A percentile compares a stretch with the other conserved stretches of the same genome.
These are phyloP conservation scores for Penstemon davidsonii DNA, from an alignment of 257 asterid genomes.

Conservation along the genomic window DNA sequence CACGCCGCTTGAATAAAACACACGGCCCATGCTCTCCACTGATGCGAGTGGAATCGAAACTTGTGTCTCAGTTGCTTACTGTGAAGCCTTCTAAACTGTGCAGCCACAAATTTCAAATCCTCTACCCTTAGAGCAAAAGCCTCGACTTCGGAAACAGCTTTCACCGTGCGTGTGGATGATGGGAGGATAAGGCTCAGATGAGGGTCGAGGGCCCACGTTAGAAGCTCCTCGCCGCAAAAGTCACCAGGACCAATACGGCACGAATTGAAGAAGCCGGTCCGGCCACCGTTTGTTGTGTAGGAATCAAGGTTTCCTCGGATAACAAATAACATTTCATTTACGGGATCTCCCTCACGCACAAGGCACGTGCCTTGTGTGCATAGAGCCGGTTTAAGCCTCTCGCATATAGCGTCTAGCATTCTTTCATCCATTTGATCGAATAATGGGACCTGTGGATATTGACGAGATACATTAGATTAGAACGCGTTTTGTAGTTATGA, in stretches of 20 bases:
- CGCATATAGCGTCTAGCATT: constrained; percentile 93
- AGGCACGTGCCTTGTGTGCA: constrained; percentile 79
- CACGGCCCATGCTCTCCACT: constrained; percentile 94
- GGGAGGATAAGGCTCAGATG: constrained; percentile 84
- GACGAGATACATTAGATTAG: background rate
- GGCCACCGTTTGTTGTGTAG: constrained; percentile 89
- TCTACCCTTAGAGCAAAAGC: constrained; percentile 83
- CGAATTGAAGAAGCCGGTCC: constrained; percentile 93
- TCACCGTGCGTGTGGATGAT: constrained; percentile 86
- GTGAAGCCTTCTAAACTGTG: constrained; percentile 78
- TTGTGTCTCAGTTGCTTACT: constrained; percentile 89
- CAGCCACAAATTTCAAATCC: constrained; percentile 83
- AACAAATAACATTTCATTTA: constrained; percentile 85
- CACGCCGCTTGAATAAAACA: constrained; percentile 90
- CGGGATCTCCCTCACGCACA: constrained; percentile 92
- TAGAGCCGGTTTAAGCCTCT: constrained; percentile 85
- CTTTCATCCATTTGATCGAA: constrained; percentile 93
- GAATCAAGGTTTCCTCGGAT: constrained; percentile 94
- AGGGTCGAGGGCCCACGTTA: constrained; percentile 97
- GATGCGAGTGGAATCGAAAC: constrained; percentile 92
- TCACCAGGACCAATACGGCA: constrained; percentile 83
- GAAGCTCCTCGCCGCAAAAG: constrained; percentile 94
- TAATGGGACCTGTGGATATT: constrained; percentile 66
- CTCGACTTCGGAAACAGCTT: constrained; percentile 83
- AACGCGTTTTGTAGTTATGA: background rate